These are phyloP conservation scores for Warburgia ugandensis DNA, from an alignment of 164 flowering plant genomes.

Conservation along the genomic window DNA sequence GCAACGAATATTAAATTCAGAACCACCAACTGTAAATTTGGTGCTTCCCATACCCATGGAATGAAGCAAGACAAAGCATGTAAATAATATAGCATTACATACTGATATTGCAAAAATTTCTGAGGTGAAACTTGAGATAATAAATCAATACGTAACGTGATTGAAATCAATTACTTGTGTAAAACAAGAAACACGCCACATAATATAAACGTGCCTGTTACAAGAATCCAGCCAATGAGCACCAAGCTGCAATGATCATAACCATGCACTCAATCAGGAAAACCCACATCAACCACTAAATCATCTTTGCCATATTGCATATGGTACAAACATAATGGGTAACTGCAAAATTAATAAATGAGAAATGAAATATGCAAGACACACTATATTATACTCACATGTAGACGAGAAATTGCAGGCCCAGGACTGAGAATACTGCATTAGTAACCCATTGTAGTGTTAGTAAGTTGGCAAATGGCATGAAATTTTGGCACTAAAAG, in stretches of 20 bases:
- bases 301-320: background rate
- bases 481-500: background rate
- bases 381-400: too few relatives aligned
- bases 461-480: background rate
- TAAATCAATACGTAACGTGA: background rate
- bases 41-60: too few relatives aligned
- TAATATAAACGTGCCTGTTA: slow-evolving; percentile 72
- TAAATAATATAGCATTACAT: too few relatives aligned
- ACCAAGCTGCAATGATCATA: slow-evolving; percentile 55
- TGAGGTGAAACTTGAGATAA: background rate
- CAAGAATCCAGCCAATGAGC: slow-evolving; percentile 84
- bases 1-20: too few relatives aligned
- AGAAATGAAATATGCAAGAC: too few relatives aligned
- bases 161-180: slow-evolving; percentile 61
- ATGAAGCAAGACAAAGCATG: too few relatives aligned
- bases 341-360: too few relatives aligned
- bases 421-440: slow-evolving; percentile 83
- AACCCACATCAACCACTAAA: background rate
- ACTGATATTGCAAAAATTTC: background rate
- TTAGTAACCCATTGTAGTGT: slow-evolving; percentile 8
- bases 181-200: slow-evolving; percentile 85
- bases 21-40: too few relatives aligned
- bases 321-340: too few relatives aligned
- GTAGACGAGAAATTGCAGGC: slow-evolving; percentile 66
- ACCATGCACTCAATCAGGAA: background rate